These are phyloP conservation scores for Penicillium oxalicum DNA, from an alignment of 2,329 filamentous ascomycete species.

Conservation along the genomic window DNA sequence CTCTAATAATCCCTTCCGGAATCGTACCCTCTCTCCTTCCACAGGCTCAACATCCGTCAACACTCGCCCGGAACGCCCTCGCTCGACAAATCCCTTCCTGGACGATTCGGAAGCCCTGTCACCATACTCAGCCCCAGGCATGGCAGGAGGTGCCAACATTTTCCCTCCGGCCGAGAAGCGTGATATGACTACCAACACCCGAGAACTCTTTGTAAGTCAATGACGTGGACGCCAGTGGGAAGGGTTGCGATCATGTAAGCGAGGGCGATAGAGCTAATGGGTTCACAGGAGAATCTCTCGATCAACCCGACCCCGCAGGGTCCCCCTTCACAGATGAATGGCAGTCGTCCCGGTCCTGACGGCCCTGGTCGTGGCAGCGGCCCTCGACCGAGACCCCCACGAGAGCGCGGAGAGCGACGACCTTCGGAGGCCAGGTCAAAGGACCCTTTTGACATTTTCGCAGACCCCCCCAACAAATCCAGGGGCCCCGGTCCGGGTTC, in stretches of 20 bases:
- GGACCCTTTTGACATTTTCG: conserved; percentile 46
- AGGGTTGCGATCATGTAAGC: neutral
- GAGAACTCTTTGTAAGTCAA: conserved; percentile 56
- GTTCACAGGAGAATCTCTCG: conserved; percentile 35
- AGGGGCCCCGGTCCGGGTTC: conserved; percentile 12
- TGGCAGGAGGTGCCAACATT: conserved; percentile 21
- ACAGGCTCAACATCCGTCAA: conserved; percentile 26
- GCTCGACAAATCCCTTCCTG: conserved; percentile 59
- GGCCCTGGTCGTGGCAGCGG: conserved; percentile 20
- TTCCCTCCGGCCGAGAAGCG: conserved; percentile 32
- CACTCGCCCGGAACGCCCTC: conserved; percentile 41
- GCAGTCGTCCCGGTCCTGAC: conserved; percentile 33
- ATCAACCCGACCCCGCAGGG: conserved; percentile 20
- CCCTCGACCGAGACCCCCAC: conserved; percentile 24
- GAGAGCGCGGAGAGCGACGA: conserved; percentile 20
- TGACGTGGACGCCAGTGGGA: neutral
- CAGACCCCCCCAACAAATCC: conserved; percentile 34
- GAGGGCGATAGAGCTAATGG: conserved; percentile 1
- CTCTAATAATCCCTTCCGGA: conserved; percentile 49
- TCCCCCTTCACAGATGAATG: conserved; percentile 30
- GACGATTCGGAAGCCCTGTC: conserved; percentile 41
- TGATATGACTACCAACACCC: conserved; percentile 44
- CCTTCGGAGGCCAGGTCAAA: conserved; percentile 17
- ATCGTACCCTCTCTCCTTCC: conserved; percentile 40
- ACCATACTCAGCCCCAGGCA: conserved; percentile 30